Base-by-base conservation (phyloP, 495 filamentous ascomycete genomes). In the Penicillium subrubescens region DNA sequence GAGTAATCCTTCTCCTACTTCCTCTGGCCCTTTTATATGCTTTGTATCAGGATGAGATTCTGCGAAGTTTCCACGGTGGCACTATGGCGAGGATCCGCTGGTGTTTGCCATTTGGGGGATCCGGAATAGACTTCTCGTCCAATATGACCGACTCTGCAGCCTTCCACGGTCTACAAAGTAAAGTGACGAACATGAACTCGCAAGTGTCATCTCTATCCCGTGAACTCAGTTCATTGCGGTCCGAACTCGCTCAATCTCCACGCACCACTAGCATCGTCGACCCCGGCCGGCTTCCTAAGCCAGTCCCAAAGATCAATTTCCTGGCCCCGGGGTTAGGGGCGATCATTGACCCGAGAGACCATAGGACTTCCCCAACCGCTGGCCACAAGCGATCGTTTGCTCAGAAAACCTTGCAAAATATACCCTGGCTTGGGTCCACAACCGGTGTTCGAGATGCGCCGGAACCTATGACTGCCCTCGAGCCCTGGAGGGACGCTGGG, bases 401-500 rank as follows among this genome's bases (percentile, higher is more conserved):
- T 2, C 52, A 54, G 15, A 14, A 29, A 21, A 0, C 21, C 25
- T 29, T 23, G 15, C 51, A 37, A 17, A 8, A 27, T 3, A 3
- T 44, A 33, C 23, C 31, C 31, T 3, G 6, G 10, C 60, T 25
- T 51, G 34, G 34, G 25, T 62, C 2, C 37, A 31, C 55, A 48
- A 33, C 56, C 34, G 39, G 39, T 54, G n/a, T 58, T 1, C 68
- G 61, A 8, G 33, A 27, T 34, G 64, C 67, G 15, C 68, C 69
- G 21, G 66, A 67, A 1, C 74, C 78, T 2, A 46, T 71, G 2
- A 62, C 73, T 25, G 81, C 80, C 19, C 67, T 83, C 17, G 53
- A 59, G 4, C 59, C 74, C 1, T 83, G 82, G 82, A 64, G 78
- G 14, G 82, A 83, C 27, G 60, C 72, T 7, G 79, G 77, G n/a